These are phyloP conservation scores for Diaporthe sp. DNA, from an alignment of 2,329 filamentous ascomycete genomes.

Conservation along the genomic window DNA sequence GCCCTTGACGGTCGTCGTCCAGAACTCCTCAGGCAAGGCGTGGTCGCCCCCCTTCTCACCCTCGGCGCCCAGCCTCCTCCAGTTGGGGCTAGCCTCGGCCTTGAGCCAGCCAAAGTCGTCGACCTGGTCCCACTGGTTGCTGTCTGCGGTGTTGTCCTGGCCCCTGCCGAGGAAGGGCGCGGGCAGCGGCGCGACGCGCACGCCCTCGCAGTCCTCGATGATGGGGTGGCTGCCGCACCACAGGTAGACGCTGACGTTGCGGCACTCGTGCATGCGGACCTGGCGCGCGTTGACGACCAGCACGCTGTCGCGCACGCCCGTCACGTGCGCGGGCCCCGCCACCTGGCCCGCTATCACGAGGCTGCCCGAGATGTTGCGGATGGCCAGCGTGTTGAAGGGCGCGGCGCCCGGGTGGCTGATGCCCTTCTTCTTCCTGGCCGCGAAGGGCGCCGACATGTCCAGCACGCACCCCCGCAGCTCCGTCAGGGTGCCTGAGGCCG, in stretches of 20 bases:
- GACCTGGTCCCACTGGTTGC: conserved; percentile 88
- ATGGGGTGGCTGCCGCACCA: conserved; percentile 87
- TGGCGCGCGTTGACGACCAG: conserved; percentile 86
- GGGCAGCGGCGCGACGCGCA: conserved; percentile 86
- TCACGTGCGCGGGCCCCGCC: conserved; percentile 85
- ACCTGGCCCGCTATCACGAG: conserved; percentile 85
- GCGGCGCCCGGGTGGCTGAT: conserved; percentile 37
- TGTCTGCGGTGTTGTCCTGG: conserved; percentile 47
- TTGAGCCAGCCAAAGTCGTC: conserved; percentile 99
- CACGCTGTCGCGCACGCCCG: conserved; percentile 77
- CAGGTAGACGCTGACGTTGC: conserved; percentile 85
- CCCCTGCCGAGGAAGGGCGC: conserved; percentile 42
- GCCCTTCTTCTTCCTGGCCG: conserved; percentile 40
- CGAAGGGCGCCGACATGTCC: conserved; percentile 80
- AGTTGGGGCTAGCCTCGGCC: conserved; percentile 87
- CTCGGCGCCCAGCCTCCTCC: conserved; percentile 76
- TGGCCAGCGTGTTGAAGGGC: conserved; percentile 76
- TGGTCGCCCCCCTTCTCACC: neutral
- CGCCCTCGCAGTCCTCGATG: conserved; percentile 85
- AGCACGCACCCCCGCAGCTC: conserved; percentile 79
- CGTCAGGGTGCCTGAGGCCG: conserved; percentile 79
- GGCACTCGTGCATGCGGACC: conserved; percentile 91
- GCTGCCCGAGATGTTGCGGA: conserved; percentile 78
- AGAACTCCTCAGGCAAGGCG: conserved; percentile 70
- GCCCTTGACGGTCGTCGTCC: conserved; percentile 77